Conservation (phyloP, 2,329 filamentous ascomycete species). For the Clathrospora elynae region DNA sequence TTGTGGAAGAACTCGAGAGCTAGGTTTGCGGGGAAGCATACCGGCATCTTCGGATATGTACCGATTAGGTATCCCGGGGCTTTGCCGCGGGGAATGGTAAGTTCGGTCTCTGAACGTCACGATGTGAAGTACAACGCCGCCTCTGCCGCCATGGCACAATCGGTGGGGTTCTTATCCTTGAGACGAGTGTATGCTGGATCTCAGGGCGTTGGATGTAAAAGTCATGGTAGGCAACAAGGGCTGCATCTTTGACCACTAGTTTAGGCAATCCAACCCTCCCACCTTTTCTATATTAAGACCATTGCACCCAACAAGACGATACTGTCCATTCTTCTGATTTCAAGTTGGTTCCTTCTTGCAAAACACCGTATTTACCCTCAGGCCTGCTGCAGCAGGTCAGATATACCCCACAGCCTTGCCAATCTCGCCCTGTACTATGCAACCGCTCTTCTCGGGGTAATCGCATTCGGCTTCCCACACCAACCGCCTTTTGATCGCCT, state of each 20-base stretch:
- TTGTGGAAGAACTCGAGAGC: slow-evolving; percentile 9
- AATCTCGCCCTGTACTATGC: slow-evolving; percentile 5
- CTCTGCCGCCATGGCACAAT: neutral
- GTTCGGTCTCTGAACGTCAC: slow-evolving; percentile 6
- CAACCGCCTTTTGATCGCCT: slow-evolving; percentile 3
- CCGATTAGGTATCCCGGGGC: slow-evolving; percentile 21
- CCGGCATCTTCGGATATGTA: slow-evolving; percentile 14
- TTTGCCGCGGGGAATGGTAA: slow-evolving; percentile 6
- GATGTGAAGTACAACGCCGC: neutral
- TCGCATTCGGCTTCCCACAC: neutral
- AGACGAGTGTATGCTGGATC: slow-evolving; percentile 3
- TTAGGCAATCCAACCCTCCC: too few species aligned
- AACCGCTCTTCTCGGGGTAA: neutral
- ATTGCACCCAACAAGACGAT: too few species aligned
- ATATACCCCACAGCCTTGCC: slow-evolving; percentile 6
- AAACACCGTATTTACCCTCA: neutral
- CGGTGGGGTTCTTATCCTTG: slow-evolving; percentile 1
- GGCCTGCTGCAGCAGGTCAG: too few species aligned
- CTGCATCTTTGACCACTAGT: too few species aligned
- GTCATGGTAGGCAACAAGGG: too few species aligned
- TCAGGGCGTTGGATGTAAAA: too few species aligned
- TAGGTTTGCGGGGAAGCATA: slow-evolving; percentile 25
- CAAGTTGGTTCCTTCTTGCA: too few species aligned
- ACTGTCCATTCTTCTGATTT: too few species aligned
- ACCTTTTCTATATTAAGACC: too few species aligned